Conservation (phyloP, 1,139 yeast species). For the Blastobotrys illinoisensis region DNA sequence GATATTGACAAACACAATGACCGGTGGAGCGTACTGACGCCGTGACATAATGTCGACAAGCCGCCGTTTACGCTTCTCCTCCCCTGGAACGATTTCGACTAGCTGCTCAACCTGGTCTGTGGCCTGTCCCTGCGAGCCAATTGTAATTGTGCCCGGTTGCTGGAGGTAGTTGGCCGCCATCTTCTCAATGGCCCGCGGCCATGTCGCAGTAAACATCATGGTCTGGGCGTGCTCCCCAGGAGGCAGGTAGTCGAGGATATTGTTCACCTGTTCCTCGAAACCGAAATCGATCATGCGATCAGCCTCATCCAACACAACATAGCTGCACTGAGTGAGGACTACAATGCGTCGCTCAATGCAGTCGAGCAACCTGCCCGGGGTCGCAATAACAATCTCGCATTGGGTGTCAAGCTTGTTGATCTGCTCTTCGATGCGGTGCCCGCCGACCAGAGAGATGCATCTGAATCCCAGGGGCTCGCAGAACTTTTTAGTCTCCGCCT, state of each 20-base stretch:
- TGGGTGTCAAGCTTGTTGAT: constrained; percentile 56
- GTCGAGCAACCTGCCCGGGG: constrained; percentile 88
- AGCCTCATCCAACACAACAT: constrained; percentile 83
- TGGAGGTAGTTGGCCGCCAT: constrained; percentile 57
- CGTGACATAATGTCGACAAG: constrained; percentile 34
- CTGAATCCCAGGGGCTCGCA: constrained; percentile 40
- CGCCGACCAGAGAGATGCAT: constrained; percentile 78
- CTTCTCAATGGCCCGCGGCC: constrained; percentile 67
- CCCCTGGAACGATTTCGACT: constrained; percentile 49
- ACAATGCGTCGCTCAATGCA: constrained; percentile 63
- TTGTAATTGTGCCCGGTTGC: constrained; percentile 55
- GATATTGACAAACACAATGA: constrained; percentile 77
- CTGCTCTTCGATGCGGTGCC: constrained; percentile 77
- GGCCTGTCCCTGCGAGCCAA: constrained; percentile 61
- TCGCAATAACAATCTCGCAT: constrained; percentile 80
- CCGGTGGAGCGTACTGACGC: constrained; percentile 41
- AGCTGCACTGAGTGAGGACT: constrained; percentile 56
- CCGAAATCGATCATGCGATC: constrained; percentile 95
- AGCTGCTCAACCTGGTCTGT: constrained; percentile 63
- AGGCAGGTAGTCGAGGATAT: constrained; percentile 49
- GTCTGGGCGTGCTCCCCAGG: constrained; percentile 43
- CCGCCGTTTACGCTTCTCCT: constrained; percentile 35
- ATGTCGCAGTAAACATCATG: constrained; percentile 92
- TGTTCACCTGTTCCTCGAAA: constrained; percentile 71
- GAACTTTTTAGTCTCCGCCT: constrained; percentile 56